Evolutionary conservation across 495 filamentous ascomycete genomes (phyloP).

Genomic region (Aspergillus asperescens): DNA sequence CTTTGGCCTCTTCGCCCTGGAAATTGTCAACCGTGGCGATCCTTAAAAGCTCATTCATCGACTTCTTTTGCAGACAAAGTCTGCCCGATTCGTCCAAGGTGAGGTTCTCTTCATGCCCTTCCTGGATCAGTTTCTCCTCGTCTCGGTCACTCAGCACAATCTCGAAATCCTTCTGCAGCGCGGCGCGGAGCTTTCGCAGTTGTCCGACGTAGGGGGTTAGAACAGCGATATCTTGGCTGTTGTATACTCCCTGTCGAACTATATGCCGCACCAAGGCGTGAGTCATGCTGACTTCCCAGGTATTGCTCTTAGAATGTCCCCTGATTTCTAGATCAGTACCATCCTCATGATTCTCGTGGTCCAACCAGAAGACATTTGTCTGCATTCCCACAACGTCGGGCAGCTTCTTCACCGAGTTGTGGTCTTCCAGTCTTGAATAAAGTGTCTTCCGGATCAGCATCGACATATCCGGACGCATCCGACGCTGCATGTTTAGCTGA

Average conservation of each 20-base stretch:
- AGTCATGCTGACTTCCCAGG: slow-evolving; percentile 62
- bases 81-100: not conserved
- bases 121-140: slow-evolving; percentile 50
- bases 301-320: slow-evolving; percentile 58
- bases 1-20: slow-evolving; percentile 75
- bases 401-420: slow-evolving; percentile 54
- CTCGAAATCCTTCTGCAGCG: slow-evolving; percentile 48
- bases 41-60: slow-evolving; percentile 33
- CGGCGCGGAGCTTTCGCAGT: slow-evolving; percentile 52
- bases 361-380: slow-evolving; percentile 65
- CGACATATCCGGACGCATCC: slow-evolving; percentile 70
- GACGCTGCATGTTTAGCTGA: slow-evolving; percentile 60
- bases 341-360: slow-evolving; percentile 57
- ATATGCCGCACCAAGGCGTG: slow-evolving; percentile 64
- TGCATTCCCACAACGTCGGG: slow-evolving; percentile 62
- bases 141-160: no score
- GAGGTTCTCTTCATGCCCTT: slow-evolving; percentile 34
- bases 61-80: not conserved
- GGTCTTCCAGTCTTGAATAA: slow-evolving; percentile 61
- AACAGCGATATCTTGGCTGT: slow-evolving; percentile 66
- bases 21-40: slow-evolving; percentile 81
- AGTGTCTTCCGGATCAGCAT: slow-evolving; percentile 51
- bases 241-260: slow-evolving; percentile 61
- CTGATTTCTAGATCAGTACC: slow-evolving; percentile 33
- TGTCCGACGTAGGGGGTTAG: slow-evolving; percentile 74